These are phyloP conservation scores for Alternaria tenuissima DNA, from an alignment of 2,329 filamentous ascomycete genomes.

Conservation along the genomic window DNA sequence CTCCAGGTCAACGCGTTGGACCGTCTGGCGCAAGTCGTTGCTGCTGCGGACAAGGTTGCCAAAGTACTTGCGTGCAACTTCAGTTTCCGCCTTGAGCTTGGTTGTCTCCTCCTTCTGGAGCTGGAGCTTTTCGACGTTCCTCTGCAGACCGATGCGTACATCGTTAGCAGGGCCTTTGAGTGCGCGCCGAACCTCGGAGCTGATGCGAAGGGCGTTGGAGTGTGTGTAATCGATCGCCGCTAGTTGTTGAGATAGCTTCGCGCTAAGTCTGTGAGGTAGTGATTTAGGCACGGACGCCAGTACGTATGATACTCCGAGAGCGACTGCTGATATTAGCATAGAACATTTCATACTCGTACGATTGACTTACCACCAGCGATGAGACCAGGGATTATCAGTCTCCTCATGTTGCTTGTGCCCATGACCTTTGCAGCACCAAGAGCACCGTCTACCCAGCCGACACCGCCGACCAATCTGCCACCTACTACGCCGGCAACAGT, in stretches of 20 bases:
- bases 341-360: not conserved
- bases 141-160: conserved; percentile 81
- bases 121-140: conserved; percentile 81
- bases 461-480: conserved; percentile 79
- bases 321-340: conserved; percentile 58
- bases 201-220: conserved; percentile 83
- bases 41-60: conserved; percentile 77
- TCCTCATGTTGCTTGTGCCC: conserved; percentile 80
- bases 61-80: conserved; percentile 90
- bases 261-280: conserved; percentile 82
- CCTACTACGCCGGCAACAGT: conserved; percentile 89
- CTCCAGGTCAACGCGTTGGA: conserved; percentile 63
- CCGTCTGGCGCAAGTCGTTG: conserved; percentile 57
- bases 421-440: conserved; percentile 82
- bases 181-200: conserved; percentile 84
- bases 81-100: conserved; percentile 83
- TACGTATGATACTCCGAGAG: conserved; percentile 80
- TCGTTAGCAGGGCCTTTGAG: conserved; percentile 87
- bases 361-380: conserved; percentile 75
- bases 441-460: conserved; percentile 88
- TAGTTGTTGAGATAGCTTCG: conserved; percentile 84
- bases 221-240: conserved; percentile 90
- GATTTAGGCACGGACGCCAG: conserved; percentile 88
- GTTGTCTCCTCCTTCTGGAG: conserved; percentile 82
- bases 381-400: conserved; percentile 81